Percentiles rank a stretch among this genome's conserved stretches.
phyloP scores from a whole-genome alignment of 2,329 filamentous ascomycete species.

The Lecanicillium sp. region DNA sequence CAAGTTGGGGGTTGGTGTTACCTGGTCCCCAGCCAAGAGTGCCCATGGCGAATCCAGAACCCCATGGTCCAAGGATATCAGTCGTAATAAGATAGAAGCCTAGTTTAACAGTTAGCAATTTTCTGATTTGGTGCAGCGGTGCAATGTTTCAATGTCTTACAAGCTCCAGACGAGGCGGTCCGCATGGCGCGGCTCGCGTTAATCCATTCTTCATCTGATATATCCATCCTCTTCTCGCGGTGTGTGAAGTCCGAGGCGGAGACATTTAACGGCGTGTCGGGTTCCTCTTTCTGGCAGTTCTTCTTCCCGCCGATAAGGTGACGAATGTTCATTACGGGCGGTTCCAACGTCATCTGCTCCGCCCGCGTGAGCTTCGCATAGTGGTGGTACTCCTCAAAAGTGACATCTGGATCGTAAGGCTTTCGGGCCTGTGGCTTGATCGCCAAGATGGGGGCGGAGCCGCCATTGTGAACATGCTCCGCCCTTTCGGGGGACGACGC shows the following conservation, averaged over 20 bases:
- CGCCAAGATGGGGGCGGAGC: neutral
- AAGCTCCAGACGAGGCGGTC: constrained; percentile 39
- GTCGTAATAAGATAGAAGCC: constrained; percentile 45
- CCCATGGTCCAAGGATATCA: constrained; percentile 40
- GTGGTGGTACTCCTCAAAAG: constrained; percentile 24
- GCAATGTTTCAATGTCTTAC: no score
- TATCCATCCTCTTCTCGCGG: constrained; percentile 5
- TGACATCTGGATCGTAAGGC: constrained; percentile 20
- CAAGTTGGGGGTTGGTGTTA: neutral
- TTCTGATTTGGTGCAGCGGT: neutral
- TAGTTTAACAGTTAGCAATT: neutral
- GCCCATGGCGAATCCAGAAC: constrained; percentile 26
- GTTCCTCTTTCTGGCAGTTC: neutral
- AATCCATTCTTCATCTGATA: constrained; percentile 37
- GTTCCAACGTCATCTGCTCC: constrained; percentile 15
- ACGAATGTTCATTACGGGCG: neutral
- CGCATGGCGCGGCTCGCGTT: constrained; percentile 40
- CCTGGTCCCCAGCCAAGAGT: constrained; percentile 37
- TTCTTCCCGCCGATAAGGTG: neutral
- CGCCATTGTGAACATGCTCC: neutral
- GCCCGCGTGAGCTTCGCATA: constrained; percentile 21
- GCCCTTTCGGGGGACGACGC: neutral
- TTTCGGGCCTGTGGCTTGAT: constrained; percentile 14
- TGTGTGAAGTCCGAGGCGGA: constrained; percentile 5
- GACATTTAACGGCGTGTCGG: neutral